These are phyloP conservation scores for Puccinia novopanici DNA, from an alignment of 1,284 basidiomycete genomes.

Conservation along the genomic window DNA sequence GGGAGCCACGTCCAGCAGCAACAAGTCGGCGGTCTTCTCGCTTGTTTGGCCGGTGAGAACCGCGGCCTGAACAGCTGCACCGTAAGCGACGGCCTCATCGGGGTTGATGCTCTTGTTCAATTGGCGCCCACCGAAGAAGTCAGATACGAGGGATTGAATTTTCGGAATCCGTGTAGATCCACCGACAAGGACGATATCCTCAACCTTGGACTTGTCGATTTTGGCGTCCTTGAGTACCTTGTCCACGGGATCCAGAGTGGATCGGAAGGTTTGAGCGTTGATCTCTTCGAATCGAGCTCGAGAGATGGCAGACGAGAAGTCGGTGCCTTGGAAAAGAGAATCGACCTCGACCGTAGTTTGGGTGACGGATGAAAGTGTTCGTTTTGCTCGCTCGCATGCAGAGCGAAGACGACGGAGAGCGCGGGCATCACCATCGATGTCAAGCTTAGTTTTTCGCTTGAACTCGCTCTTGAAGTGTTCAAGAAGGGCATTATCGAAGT, in stretches of 20 bases:
- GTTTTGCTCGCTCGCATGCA: conserved; percentile 99
- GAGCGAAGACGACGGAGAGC: conserved; percentile 90
- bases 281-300: conserved; percentile 99
- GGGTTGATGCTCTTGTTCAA: conserved; percentile 85
- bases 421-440: conserved; percentile 93
- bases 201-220: conserved; percentile 91
- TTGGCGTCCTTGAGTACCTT: conserved; percentile 99
- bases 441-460: conserved; percentile 75
- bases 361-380: conserved; percentile 87
- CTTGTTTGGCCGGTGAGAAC: conserved; percentile 94
- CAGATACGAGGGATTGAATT: conserved; percentile 95
- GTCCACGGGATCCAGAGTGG: conserved; percentile 95
- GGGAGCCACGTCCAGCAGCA: conserved; percentile 92
- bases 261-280: conserved; percentile 90
- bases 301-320: conserved; percentile 94
- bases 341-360: conserved; percentile 95
- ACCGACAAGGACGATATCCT: conserved; percentile 99
- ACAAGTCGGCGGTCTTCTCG: conserved; percentile 90
- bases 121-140: conserved; percentile 95
- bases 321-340: conserved; percentile 76
- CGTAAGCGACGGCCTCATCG: conserved; percentile 64
- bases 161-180: conserved; percentile 99
- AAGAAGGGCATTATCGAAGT: conserved; percentile 96
- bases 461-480: conserved; percentile 75
- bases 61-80: conserved; percentile 94